phyloP scores from a whole-genome alignment of 2,329 filamentous ascomycete genomes.

The Epichloe coenophiala region DNA sequence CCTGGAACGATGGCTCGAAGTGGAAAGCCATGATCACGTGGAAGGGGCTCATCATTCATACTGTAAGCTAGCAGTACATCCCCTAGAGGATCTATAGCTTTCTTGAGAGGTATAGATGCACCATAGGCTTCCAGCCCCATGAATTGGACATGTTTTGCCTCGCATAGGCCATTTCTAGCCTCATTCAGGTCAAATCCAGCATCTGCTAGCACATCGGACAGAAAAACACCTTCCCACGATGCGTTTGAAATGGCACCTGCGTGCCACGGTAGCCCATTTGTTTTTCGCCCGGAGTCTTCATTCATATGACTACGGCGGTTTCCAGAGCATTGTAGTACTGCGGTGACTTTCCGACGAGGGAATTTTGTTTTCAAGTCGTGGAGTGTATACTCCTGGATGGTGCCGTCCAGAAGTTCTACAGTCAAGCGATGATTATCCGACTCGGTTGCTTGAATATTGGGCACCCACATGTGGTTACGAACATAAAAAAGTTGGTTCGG shows the following conservation, averaged over 20 bases:
- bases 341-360: constrained; percentile 35
- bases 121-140: constrained; percentile 46
- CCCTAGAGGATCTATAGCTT: constrained; percentile 43
- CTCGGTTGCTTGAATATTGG: constrained; percentile 25
- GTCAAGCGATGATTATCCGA: constrained; percentile 31
- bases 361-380: constrained; percentile 40
- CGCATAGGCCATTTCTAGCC: constrained; percentile 21
- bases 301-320: constrained; percentile 48
- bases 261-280: constrained; percentile 47
- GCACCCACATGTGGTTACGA: constrained; percentile 52
- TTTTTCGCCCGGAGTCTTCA: constrained; percentile 25
- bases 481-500: constrained; percentile 44
- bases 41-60: constrained; percentile 53
- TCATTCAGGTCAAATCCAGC: constrained; percentile 34
- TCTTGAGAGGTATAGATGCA: constrained; percentile 45
- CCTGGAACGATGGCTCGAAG: constrained; percentile 50
- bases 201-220: constrained; percentile 41
- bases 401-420: constrained; percentile 42
- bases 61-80: constrained; percentile 54
- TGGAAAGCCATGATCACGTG: constrained; percentile 53
- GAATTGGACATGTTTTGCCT: constrained; percentile 41
- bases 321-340: constrained; percentile 46
- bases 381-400: constrained; percentile 37
- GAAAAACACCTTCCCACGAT: constrained; percentile 41
- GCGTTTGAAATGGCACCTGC: constrained; percentile 47